Percentiles rank a stretch among this genome's conserved stretches.
Evolutionary conservation across 441 rosid genomes (phyloP).

Genomic region (Corymbia calophylla): DNA sequence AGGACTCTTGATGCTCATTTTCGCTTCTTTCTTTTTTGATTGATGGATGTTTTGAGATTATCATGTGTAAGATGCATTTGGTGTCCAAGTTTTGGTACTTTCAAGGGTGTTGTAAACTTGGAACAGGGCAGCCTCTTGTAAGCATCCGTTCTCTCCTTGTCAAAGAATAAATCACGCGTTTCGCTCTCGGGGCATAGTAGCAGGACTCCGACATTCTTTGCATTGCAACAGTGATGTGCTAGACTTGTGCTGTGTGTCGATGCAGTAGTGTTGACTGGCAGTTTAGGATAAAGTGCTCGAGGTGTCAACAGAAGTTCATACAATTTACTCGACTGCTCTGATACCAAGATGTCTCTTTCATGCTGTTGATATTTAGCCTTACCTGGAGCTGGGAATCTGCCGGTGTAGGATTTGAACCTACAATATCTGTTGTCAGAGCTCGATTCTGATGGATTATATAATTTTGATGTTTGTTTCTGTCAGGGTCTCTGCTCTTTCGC

Average conservation of each 20-base stretch:
- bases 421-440: background rate
- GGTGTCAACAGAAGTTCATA: background rate
- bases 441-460: background rate
- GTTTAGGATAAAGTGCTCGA: background rate
- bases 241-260: background rate
- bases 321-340: background rate
- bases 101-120: background rate
- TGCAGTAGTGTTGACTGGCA: background rate
- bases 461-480: slow-evolving; percentile 4
- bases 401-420: background rate
- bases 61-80: background rate
- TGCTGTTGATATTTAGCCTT: background rate
- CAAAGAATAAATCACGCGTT: background rate
- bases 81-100: background rate
- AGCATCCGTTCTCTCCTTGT: background rate
- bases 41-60: background rate
- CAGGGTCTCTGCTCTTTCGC: slow-evolving; percentile 17
- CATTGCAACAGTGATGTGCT: background rate
- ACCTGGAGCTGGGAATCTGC: background rate
- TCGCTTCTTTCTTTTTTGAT: background rate
- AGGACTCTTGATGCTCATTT: background rate
- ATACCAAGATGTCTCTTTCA: background rate
- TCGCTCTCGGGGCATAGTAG: background rate
- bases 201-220: background rate
- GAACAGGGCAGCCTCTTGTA: background rate